Percentiles rank a stretch among this genome's conserved stretches.
phyloP scores from a whole-genome alignment of 2,329 filamentous ascomycete genomes.

The Aspergillus cejpii region DNA sequence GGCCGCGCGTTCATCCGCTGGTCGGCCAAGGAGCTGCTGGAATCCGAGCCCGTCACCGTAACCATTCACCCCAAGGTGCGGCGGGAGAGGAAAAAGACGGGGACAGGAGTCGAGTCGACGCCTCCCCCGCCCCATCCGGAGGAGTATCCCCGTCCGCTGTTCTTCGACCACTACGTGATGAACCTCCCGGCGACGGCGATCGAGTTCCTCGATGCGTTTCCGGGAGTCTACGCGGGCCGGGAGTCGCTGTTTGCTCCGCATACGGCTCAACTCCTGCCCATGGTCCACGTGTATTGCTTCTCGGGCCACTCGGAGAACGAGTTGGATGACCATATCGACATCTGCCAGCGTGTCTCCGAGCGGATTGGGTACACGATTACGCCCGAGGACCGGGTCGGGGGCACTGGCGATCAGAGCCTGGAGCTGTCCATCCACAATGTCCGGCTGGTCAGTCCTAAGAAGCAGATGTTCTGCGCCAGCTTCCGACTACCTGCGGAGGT shows the following conservation, averaged over 20 bases:
- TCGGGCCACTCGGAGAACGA: slow-evolving; percentile 73
- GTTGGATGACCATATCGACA: slow-evolving; percentile 51
- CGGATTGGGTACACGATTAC: slow-evolving; percentile 55
- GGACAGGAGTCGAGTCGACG: slow-evolving; percentile 24
- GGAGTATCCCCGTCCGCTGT: slow-evolving; percentile 49
- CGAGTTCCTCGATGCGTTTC: slow-evolving; percentile 70
- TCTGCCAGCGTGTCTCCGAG: slow-evolving; percentile 60
- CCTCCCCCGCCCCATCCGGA: slow-evolving; percentile 19
- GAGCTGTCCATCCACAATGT: slow-evolving; percentile 58
- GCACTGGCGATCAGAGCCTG: slow-evolving; percentile 52
- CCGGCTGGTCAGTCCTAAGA: slow-evolving; percentile 82
- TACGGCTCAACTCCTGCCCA: slow-evolving; percentile 58
- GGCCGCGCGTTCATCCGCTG: slow-evolving; percentile 71
- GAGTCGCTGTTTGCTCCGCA: slow-evolving; percentile 59
- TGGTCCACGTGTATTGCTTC: slow-evolving; percentile 95
- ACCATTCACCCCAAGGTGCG: slow-evolving; percentile 45
- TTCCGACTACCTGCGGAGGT: slow-evolving; percentile 79
- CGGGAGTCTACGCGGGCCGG: slow-evolving; percentile 69
- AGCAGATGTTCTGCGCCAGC: slow-evolving; percentile 93
- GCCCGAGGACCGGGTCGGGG: slow-evolving; percentile 45
- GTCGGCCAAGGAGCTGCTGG: slow-evolving; percentile 53
- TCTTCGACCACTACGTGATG: slow-evolving; percentile 94
- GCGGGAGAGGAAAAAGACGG: slow-evolving; percentile 16
- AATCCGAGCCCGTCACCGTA: slow-evolving; percentile 47
- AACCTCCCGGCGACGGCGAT: slow-evolving; percentile 89